phyloP scores from a whole-genome alignment of 495 filamentous ascomycete genomes.

The Xylaria curta region DNA sequence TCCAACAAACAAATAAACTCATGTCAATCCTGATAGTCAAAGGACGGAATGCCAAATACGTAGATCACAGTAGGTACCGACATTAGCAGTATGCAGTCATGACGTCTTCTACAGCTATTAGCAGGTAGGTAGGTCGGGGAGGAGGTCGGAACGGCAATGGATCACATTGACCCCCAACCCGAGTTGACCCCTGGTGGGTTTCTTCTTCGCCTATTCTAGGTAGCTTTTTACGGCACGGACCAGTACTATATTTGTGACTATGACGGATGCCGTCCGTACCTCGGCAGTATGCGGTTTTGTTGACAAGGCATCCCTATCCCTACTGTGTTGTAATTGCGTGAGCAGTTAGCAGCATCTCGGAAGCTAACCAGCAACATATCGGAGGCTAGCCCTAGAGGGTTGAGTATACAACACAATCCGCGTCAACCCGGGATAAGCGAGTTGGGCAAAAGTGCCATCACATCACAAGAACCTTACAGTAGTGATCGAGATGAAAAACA shows the following conservation, averaged over 20 bases:
- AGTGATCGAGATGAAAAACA: not conserved
- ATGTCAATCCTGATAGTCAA: not conserved
- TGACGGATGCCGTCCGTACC: not conserved
- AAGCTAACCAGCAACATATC: not conserved
- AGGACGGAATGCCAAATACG: not conserved
- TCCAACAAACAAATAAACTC: not conserved
- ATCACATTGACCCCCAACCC: not conserved
- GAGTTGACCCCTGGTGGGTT: not conserved
- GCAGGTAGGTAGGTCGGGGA: not conserved
- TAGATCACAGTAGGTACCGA: not conserved
- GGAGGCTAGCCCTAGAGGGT: not conserved
- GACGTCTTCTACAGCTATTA: not conserved
- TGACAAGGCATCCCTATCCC: not conserved
- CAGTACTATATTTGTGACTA: not conserved
- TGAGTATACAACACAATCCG: not conserved
- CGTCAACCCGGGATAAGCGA: not conserved
- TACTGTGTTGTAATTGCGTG: not conserved
- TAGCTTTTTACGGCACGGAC: not conserved
- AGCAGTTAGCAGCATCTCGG: not conserved
- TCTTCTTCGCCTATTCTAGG: not conserved
- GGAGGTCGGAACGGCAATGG: not conserved
- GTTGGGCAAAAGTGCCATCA: conserved; percentile 16
- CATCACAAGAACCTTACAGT: not conserved
- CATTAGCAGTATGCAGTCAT: not conserved
- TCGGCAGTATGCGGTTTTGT: not conserved